A percentile compares a stretch with the other conserved stretches of the same genome.
Evolutionary conservation across 805 yeast species (phyloP).

Genomic region (Pichia manshurica): DNA sequence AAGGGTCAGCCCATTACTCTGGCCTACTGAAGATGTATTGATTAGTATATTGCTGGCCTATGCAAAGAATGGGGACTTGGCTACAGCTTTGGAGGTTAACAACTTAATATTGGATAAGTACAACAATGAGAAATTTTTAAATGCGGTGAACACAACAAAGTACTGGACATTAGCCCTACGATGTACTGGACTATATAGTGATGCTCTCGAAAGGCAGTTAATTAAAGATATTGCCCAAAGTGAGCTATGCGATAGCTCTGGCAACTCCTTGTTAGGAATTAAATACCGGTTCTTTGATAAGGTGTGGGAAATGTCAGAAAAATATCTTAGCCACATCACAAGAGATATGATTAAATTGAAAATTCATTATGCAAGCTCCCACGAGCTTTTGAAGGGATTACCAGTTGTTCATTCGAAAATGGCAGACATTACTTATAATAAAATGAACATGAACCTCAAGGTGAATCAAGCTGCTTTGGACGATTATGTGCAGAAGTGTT

Average conservation of each 20-base stretch:
- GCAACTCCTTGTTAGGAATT: slow-evolving; percentile 9
- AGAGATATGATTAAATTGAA: slow-evolving; percentile 20
- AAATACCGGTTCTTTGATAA: slow-evolving; percentile 22
- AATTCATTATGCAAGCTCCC: slow-evolving; percentile 21
- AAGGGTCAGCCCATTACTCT: slow-evolving; percentile 12
- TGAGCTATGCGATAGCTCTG: neutral
- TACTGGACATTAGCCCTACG: slow-evolving; percentile 27
- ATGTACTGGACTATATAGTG: slow-evolving; percentile 21
- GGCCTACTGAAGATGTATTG: slow-evolving; percentile 25
- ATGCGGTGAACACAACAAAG: neutral
- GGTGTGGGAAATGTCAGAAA: slow-evolving; percentile 21
- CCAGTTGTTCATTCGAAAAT: slow-evolving; percentile 19
- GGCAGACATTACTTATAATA: slow-evolving; percentile 11
- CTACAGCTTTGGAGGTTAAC: slow-evolving; percentile 25
- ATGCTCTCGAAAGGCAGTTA: slow-evolving; percentile 19
- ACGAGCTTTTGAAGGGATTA: slow-evolving; percentile 20
- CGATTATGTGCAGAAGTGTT: slow-evolving; percentile 21
- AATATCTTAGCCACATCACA: slow-evolving; percentile 11
- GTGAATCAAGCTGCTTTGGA: slow-evolving; percentile 19
- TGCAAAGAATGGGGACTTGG: slow-evolving; percentile 25
- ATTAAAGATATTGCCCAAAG: slow-evolving; percentile 17
- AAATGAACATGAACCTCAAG: slow-evolving; percentile 16
- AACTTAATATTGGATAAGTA: slow-evolving; percentile 22
- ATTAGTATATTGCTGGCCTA: slow-evolving; percentile 27
- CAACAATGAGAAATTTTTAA: neutral